Evolutionary conservation across 768 basidiomycete species (phyloP), one percentile per base, ranked within the genome.

Genomic region (Boletus barrowsii): DNA sequence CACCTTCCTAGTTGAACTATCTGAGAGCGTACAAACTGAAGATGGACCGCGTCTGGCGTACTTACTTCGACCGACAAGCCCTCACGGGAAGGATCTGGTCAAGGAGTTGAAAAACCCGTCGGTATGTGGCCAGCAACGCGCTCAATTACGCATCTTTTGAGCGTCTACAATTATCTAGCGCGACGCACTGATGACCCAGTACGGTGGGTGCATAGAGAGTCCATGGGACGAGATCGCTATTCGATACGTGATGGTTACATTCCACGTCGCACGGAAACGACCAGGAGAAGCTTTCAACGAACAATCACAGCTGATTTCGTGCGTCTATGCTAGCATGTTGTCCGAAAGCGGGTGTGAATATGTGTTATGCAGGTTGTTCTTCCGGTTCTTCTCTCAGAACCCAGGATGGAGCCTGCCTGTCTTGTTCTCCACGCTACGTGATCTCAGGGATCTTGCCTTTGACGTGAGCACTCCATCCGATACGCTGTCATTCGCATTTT

Each of bases 151-250:
- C 36, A 39, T 24, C 10, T 36, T 33, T 10, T 29, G 26, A 45
- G 17, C 10, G 20, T 39, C 41, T 42, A 36, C 40, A 33, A 64
- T 78, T 62, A 1, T 47, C 18, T 47, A 60, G 63, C 66, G 61
- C 20, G 64, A 64, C 39, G 11, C 46, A 33, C 47, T 64, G 18
- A 64, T 47, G 42, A 54, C 48, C 10, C 50, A 61, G 20, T 72
- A 86, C 62, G 78, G 84, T 62, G 87, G 83, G 10, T 79, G 78
- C 51, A 81, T 93, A 65, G 77, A 81, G 51, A 73, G 70, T 44
- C 92, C 92, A 7, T 94, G 91, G 90, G 90, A 91, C 57, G 91
- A 93, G 49, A 87, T 94, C 61, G 83, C 88, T 9, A 82, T 92
- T 46, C 86, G 89, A 65, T 93, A 93, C 67, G 83, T 92, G 17